phyloP scores from a whole-genome alignment of 2,329 filamentous ascomycete species.

The Scopulariopsis brevicaulis region DNA sequence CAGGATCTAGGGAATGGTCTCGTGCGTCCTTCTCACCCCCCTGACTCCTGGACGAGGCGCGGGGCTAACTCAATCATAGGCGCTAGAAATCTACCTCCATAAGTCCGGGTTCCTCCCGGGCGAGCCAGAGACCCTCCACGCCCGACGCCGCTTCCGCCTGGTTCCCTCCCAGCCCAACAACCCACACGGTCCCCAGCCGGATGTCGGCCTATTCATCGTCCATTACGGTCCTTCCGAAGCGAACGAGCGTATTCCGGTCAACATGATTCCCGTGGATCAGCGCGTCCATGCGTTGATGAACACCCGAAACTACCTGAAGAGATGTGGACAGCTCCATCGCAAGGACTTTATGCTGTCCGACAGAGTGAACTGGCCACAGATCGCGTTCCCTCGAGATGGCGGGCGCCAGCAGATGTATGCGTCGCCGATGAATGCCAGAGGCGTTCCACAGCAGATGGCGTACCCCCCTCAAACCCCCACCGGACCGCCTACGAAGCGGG shows the following conservation, averaged over 20 bases:
- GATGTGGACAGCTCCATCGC: slow-evolving; percentile 69
- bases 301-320: slow-evolving; percentile 53
- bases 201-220: slow-evolving; percentile 79
- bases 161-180: slow-evolving; percentile 59
- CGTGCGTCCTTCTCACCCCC: slow-evolving; percentile 24
- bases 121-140: slow-evolving; percentile 65
- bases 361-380: slow-evolving; percentile 78
- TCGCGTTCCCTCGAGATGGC: slow-evolving; percentile 55
- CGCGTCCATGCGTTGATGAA: slow-evolving; percentile 49
- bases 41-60: background rate
- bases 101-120: slow-evolving; percentile 69
- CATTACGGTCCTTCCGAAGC: slow-evolving; percentile 76
- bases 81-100: slow-evolving; percentile 80
- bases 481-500: slow-evolving; percentile 44
- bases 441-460: slow-evolving; percentile 49
- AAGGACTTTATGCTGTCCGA: slow-evolving; percentile 95
- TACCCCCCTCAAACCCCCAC: slow-evolving; percentile 42
- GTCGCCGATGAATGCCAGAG: slow-evolving; percentile 28
- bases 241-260: slow-evolving; percentile 59
- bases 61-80: slow-evolving; percentile 33
- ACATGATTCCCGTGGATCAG: slow-evolving; percentile 52
- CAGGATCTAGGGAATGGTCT: slow-evolving; percentile 56
- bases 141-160: slow-evolving; percentile 78
- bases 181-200: slow-evolving; percentile 57
- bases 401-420: slow-evolving; percentile 38